phyloP scores from a whole-genome alignment of 352 stramenopile genomes.

The Blastocystis sp. region DNA sequence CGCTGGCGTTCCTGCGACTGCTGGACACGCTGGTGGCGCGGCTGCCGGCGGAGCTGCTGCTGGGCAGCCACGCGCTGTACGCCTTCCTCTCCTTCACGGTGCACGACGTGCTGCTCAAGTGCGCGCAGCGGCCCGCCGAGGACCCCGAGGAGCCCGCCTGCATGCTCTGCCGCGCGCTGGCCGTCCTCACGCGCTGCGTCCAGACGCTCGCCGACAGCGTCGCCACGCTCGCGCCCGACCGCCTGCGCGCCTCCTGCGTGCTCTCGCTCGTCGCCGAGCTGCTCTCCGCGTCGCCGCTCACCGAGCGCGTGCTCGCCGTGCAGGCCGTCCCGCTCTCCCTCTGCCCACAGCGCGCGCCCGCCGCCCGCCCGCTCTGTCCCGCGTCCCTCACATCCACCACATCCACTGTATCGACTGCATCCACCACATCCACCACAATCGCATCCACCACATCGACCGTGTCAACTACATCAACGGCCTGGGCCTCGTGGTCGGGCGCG shows the following conservation, averaged over 20 bases:
- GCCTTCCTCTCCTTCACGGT: not conserved
- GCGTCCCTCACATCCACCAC: not conserved
- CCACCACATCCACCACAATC: too few relatives aligned
- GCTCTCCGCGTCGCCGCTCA: constrained; percentile 21
- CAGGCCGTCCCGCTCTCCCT: not conserved
- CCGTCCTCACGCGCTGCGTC: not conserved
- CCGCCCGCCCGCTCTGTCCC: not conserved
- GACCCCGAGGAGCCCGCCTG: not conserved
- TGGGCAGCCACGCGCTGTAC: not conserved
- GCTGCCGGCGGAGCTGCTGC: not conserved
- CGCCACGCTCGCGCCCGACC: not conserved
- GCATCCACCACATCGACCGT: too few relatives aligned
- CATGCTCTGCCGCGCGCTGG: not conserved
- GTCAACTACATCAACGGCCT: too few relatives aligned
- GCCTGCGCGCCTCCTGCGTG: constrained; percentile 1
- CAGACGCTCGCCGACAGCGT: not conserved
- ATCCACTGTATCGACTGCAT: too few relatives aligned
- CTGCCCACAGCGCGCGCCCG: not conserved
- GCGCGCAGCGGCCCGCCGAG: not conserved
- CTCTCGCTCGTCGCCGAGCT: constrained; percentile 26
- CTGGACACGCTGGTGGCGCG: not conserved
- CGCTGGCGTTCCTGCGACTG: constrained; percentile 10
- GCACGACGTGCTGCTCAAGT: not conserved
- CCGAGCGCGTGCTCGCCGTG: not conserved
- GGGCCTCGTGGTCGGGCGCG: not conserved